Evolutionary conservation across 805 yeast species (phyloP).

Genomic region (Saturnispora zaruensis): DNA sequence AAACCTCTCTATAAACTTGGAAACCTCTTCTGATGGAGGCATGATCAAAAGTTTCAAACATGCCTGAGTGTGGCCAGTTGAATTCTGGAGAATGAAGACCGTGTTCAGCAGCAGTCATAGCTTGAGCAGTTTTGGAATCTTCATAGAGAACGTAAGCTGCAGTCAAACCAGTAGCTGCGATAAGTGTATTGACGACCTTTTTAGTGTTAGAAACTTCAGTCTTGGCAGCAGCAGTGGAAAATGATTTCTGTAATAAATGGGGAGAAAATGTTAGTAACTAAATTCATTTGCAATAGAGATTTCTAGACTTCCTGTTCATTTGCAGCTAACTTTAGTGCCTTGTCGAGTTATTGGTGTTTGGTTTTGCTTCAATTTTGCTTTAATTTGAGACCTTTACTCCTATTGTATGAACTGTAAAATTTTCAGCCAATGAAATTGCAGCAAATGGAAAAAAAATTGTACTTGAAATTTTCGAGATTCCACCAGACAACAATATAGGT

Average conservation of each 20-base stretch:
- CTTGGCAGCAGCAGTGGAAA: slow-evolving; percentile 28
- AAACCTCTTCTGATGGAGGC: slow-evolving; percentile 96
- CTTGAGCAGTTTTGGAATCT: slow-evolving; percentile 80
- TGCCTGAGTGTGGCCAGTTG: slow-evolving; percentile 92
- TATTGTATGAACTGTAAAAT: background rate
- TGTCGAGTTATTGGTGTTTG: background rate
- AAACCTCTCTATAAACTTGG: slow-evolving; percentile 97
- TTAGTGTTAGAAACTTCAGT: slow-evolving; percentile 32
- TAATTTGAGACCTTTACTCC: background rate
- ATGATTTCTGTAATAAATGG: slow-evolving; percentile 25
- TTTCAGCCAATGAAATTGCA: slow-evolving; percentile 21
- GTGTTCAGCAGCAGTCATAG: slow-evolving; percentile 98
- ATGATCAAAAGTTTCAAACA: slow-evolving; percentile 86
- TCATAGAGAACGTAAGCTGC: slow-evolving; percentile 77
- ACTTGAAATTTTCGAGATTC: background rate
- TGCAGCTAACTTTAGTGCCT: background rate
- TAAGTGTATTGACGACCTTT: slow-evolving; percentile 52
- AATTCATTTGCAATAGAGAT: background rate
- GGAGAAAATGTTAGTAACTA: slow-evolving; percentile 15
- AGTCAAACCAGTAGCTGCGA: slow-evolving; percentile 67
- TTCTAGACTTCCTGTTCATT: too few species aligned
- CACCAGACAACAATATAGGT: background rate
- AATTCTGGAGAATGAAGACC: slow-evolving; percentile 93
- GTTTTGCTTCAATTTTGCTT: background rate
- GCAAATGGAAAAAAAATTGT: slow-evolving; percentile 21